Evolutionary conservation across 2,329 filamentous ascomycete species (phyloP).

Genomic region (Colletotrichum sp.): DNA sequence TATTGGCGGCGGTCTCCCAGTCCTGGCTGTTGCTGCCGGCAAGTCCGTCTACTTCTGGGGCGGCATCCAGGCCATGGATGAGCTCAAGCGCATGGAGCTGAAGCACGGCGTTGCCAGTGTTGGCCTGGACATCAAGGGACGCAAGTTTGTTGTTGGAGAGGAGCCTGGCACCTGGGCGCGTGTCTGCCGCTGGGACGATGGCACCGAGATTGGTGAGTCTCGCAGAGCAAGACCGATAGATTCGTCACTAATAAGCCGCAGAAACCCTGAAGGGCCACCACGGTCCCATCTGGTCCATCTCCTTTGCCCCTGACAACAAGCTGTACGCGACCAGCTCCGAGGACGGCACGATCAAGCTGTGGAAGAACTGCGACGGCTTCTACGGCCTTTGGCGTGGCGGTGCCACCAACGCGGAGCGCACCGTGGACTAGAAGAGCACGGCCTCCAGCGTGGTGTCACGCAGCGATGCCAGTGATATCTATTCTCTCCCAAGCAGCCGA

Average conservation of each 20-base stretch:
- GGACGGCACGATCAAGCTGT: slow-evolving; percentile 96
- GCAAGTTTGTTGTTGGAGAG: slow-evolving; percentile 88
- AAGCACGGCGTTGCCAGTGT: slow-evolving; percentile 90
- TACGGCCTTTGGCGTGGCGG: slow-evolving; percentile 69
- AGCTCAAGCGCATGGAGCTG: slow-evolving; percentile 81
- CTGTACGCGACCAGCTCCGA: slow-evolving; percentile 96
- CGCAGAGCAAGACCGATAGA: fast-evolving
- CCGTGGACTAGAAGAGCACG: slow-evolving; percentile 18
- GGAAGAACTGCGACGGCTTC: slow-evolving; percentile 72
- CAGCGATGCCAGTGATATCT: not conserved
- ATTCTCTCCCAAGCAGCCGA: slow-evolving; percentile 9
- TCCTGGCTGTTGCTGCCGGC: slow-evolving; percentile 90
- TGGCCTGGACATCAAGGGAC: slow-evolving; percentile 80
- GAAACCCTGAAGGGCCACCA: slow-evolving; percentile 97
- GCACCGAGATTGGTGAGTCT: slow-evolving; percentile 74
- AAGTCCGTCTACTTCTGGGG: slow-evolving; percentile 95
- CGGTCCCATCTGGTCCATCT: slow-evolving; percentile 94
- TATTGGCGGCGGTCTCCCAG: slow-evolving; percentile 70
- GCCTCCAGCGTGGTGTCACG: slow-evolving; percentile 13
- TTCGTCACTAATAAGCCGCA: slow-evolving; percentile 32
- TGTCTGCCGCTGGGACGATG: slow-evolving; percentile 87
- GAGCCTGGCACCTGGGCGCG: slow-evolving; percentile 96
- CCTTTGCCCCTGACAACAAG: slow-evolving; percentile 94
- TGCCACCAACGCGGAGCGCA: slow-evolving; percentile 13
- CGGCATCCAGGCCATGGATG: slow-evolving; percentile 69